phyloP scores from a whole-genome alignment of 2,329 filamentous ascomycete genomes.

The Graphilbum ipis-grandicollis region DNA sequence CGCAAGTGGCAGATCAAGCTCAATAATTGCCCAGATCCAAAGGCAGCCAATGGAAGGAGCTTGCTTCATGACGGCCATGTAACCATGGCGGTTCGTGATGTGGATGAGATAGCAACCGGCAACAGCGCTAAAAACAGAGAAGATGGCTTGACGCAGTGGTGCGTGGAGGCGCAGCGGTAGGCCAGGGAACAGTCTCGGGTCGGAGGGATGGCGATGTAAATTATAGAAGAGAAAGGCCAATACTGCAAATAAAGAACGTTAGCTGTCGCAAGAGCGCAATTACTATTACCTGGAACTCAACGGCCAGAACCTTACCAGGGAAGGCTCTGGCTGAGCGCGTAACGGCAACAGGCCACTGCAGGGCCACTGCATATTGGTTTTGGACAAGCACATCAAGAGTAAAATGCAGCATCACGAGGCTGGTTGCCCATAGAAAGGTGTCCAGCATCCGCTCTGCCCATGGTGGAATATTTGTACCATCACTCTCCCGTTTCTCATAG shows the following conservation, averaged over 20 bases:
- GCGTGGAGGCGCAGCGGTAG: conserved; percentile 28
- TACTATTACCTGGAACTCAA: no score
- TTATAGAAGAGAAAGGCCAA: conserved; percentile 37
- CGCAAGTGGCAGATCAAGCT: conserved; percentile 57
- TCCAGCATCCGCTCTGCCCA: conserved; percentile 35
- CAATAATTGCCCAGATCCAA: conserved; percentile 87
- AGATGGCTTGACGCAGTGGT: conserved; percentile 38
- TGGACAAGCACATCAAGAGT: conserved; percentile 66
- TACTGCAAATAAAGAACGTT: conserved; percentile 24
- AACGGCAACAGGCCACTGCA: conserved; percentile 40
- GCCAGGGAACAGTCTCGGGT: conserved; percentile 29
- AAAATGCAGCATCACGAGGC: conserved; percentile 55
- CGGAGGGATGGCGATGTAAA: conserved; percentile 34
- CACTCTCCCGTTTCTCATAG: no score
- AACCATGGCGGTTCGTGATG: conserved; percentile 63
- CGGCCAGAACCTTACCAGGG: conserved; percentile 2
- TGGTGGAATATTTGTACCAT: conserved; percentile 19
- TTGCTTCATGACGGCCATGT: conserved; percentile 80
- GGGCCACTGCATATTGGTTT: conserved; percentile 54
- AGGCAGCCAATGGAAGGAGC: conserved; percentile 77
- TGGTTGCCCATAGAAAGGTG: conserved; percentile 38
- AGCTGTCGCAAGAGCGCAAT: background rate
- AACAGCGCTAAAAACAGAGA: conserved; percentile 40
- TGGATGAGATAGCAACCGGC: conserved; percentile 67
- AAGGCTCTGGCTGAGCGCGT: conserved; percentile 34